Percentiles rank a stretch among this genome's conserved stretches.
Conservation (phyloP, 495 filamentous ascomycete genomes). For the Bryoglossum gracile region DNA sequence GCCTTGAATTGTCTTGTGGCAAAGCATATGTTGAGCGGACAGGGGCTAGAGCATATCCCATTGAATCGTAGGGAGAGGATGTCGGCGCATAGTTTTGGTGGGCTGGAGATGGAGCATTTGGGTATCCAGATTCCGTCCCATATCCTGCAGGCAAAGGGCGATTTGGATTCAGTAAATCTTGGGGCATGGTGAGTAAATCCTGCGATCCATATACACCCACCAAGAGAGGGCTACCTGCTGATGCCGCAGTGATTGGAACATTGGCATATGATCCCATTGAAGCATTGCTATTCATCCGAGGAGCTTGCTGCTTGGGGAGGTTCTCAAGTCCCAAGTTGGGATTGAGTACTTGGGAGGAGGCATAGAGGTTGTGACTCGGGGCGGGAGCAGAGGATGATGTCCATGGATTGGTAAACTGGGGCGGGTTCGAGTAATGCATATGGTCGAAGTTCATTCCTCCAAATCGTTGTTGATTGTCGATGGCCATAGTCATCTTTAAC, state of each 20-base stretch:
- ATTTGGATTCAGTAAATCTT: constrained; percentile 62
- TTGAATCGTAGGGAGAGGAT: constrained; percentile 57
- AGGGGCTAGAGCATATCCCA: constrained; percentile 56
- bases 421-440: constrained; percentile 60
- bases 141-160: constrained; percentile 40
- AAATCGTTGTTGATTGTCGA: constrained; percentile 78
- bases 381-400: constrained; percentile 51
- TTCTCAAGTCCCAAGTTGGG: constrained; percentile 42
- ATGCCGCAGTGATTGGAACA: constrained; percentile 59
- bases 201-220: constrained; percentile 54
- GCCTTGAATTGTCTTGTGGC: constrained; percentile 54
- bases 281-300: constrained; percentile 47
- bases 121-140: constrained; percentile 38
- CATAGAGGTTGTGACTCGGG: constrained; percentile 52
- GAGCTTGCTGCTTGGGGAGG: constrained; percentile 48
- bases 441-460: constrained; percentile 78
- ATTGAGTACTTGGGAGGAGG: constrained; percentile 42
- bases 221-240: constrained; percentile 66
- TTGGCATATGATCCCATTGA: constrained; percentile 67
- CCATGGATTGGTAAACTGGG: constrained; percentile 95
- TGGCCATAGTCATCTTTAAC: constrained; percentile 72
- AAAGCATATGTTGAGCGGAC: constrained; percentile 52
- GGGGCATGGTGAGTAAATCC: constrained; percentile 64
- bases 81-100: constrained; percentile 62
- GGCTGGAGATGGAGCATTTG: constrained; percentile 51